phyloP scores from a whole-genome alignment of 345 rosid species.

The Alliaria petiolata region DNA sequence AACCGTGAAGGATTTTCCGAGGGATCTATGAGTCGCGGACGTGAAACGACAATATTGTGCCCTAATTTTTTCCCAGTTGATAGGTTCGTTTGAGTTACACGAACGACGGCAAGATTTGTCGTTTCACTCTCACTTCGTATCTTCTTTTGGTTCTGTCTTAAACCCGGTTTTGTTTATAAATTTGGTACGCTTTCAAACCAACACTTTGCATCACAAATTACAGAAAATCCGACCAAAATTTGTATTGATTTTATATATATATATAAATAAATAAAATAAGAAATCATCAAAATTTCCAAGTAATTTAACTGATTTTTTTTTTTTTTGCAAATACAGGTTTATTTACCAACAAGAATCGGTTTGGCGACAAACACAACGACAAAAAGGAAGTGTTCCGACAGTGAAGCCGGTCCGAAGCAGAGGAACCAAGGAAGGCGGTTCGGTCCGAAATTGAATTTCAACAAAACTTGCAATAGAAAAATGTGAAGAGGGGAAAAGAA shows the following conservation, averaged over 20 bases:
- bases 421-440: constrained; percentile 13
- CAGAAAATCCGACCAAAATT: background rate
- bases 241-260: background rate
- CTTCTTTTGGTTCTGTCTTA: constrained; percentile 26
- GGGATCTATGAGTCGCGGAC: constrained; percentile 35
- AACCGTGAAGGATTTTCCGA: constrained; percentile 27
- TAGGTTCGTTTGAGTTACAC: constrained; percentile 32
- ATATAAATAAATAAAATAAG: too few species aligned
- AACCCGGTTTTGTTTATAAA: background rate
- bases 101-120: constrained; percentile 26
- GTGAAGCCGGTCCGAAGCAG: background rate
- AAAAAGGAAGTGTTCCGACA: background rate
- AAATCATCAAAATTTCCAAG: background rate
- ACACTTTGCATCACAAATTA: background rate
- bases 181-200: constrained; percentile 1
- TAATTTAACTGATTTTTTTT: background rate
- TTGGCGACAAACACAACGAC: background rate
- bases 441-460: constrained; percentile 14
- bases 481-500: constrained; percentile 5
- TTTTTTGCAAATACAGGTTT: background rate
- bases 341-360: background rate
- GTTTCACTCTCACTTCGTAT: constrained; percentile 11
- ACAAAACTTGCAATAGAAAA: constrained; percentile 9
- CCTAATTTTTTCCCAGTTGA: constrained; percentile 36
- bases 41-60: constrained; percentile 29